Base-by-base conservation (phyloP, 2,329 filamentous ascomycete genomes). In the Mariannaea elegans region DNA sequence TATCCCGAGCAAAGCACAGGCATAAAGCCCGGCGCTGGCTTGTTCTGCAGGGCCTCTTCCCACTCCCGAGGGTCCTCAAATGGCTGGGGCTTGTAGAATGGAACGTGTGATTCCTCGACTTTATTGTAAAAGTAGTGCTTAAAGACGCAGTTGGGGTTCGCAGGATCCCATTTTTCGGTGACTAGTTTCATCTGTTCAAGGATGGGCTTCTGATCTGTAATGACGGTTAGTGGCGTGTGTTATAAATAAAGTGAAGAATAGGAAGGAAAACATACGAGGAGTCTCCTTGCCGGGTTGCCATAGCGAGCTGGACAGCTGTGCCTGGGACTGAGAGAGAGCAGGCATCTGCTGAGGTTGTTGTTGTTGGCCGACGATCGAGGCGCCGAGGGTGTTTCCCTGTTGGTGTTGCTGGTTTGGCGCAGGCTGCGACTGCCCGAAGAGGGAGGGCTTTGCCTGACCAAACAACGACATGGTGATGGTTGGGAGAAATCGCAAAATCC, bases 81-180 rank as follows among this genome's bases (percentile, higher is more conserved):
- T 1, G 87, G 80, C 14, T 85, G 82, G 2, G 90, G 90, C 64
- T 88, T 86, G 76, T 91, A 94, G 75, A 90, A 93, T 10, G 90
- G 90, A n/a, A 90, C 88, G 72, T 85, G 84, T 51, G 87, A 85
- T 70, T 90, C 87, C 64, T 90, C 88, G 63, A 94, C 91, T 66
- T 91, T 88, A 78, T 95, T 95, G 82, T 95, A 96, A 75, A 95
- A 92, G 80, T 94, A 94, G 72, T 91, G 82, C 75, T 92, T 90
- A 79, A 95, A 93, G 24, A 85, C 86, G 69, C 90, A 93, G 72
- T 87, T 87, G 19, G 87, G 83, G 73, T 83, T 85, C 23, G 82
- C 76, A 1, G 90, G 88, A 62, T 91, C 83, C 92, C 92, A 95
- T 78, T 94, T 93, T 61, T 87, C 81, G 51, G 87, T 80, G 38